Conservation (phyloP, 768 basidiomycete genomes). For the Mycena crocata region DNA sequence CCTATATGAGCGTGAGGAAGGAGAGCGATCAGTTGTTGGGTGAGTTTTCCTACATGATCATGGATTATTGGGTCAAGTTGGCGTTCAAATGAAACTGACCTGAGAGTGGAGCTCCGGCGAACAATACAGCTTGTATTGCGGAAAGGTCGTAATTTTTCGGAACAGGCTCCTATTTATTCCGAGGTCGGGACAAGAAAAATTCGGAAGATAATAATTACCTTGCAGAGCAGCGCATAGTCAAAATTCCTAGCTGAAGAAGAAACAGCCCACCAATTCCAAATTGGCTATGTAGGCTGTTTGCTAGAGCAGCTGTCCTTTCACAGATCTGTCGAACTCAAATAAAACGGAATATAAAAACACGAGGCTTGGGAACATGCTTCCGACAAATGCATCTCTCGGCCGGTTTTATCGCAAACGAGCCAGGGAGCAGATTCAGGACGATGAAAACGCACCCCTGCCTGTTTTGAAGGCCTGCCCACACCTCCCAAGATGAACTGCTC, state of each 20-base stretch:
- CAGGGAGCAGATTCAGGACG: no score
- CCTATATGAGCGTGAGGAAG: constrained; percentile 46
- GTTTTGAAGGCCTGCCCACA: no score
- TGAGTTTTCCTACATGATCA: constrained; percentile 38
- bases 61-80: not conserved
- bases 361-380: no score
- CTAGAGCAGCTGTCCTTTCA: constrained; percentile 1
- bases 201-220: constrained; percentile 17
- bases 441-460: no score
- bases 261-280: constrained; percentile 1
- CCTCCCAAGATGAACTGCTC: no score
- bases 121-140: constrained; percentile 42
- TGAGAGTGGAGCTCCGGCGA: constrained; percentile 48
- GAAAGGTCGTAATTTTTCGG: constrained; percentile 47
- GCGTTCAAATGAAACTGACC: not conserved
- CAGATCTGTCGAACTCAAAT: no score
- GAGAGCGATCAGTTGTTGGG: constrained; percentile 40
- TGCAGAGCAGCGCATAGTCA: constrained; percentile 44
- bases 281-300: not conserved
- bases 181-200: not conserved
- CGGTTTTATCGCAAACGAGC: no score
- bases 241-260: not conserved
- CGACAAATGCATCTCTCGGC: no score
- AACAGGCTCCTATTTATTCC: constrained; percentile 42
- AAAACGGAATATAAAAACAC: no score